These are phyloP conservation scores for Pseudogymnoascus sp. DNA, from an alignment of 2,329 filamentous ascomycete species.

Conservation along the genomic window DNA sequence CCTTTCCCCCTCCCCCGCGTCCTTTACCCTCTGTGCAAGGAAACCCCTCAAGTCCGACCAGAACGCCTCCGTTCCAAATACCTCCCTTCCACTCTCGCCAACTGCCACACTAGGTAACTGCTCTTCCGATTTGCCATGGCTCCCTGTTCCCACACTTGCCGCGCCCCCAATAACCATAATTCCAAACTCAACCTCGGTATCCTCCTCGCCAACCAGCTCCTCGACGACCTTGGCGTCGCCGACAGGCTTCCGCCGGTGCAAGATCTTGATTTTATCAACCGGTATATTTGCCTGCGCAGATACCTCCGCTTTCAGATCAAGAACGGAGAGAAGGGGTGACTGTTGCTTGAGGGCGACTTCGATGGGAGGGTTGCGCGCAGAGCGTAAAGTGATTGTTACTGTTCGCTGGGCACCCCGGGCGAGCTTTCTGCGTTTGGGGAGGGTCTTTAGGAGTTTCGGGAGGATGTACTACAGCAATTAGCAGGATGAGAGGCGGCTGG, in stretches of 20 bases:
- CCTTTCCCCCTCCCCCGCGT: conserved; percentile 56
- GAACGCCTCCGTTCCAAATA: conserved; percentile 65
- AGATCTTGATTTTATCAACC: conserved; percentile 73
- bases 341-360: conserved; percentile 58
- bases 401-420: conserved; percentile 46
- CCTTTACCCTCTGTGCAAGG: conserved; percentile 68
- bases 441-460: conserved; percentile 52
- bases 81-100: conserved; percentile 45
- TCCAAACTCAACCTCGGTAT: conserved; percentile 59
- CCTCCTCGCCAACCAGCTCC: conserved; percentile 57
- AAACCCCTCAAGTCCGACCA: conserved; percentile 82
- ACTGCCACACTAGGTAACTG: conserved; percentile 32
- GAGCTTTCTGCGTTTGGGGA: conserved; percentile 37
- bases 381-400: conserved; percentile 58
- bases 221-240: conserved; percentile 67
- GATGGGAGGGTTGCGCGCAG: conserved; percentile 66
- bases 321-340: conserved; percentile 61
- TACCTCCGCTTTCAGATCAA: conserved; percentile 68
- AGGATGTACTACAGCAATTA: conserved; percentile 54
- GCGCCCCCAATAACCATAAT: conserved; percentile 83
- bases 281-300: conserved; percentile 54
- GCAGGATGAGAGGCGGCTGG: neutral
- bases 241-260: conserved; percentile 82
- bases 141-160: conserved; percentile 26
- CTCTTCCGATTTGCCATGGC: conserved; percentile 27